A percentile compares a stretch with the other conserved stretches of the same genome.
These are phyloP conservation scores for Ceratocystis papillata DNA, from an alignment of 2,329 filamentous ascomycete genomes.

Conservation along the genomic window DNA sequence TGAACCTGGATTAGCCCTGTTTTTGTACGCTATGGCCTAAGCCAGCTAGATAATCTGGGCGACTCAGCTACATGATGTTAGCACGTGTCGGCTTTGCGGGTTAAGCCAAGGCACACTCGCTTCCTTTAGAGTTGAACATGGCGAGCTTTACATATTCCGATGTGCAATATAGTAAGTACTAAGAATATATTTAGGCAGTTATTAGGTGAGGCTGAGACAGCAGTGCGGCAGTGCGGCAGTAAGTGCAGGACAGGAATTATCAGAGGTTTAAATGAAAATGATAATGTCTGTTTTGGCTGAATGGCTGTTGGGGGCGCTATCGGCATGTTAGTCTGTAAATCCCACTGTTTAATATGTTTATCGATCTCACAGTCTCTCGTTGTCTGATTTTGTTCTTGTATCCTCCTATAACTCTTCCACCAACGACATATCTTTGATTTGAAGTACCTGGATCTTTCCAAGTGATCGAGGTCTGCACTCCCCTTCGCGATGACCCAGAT, in stretches of 20 bases:
- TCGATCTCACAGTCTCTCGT: background rate
- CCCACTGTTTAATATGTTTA: background rate
- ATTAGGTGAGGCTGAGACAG: background rate
- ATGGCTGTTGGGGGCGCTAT: background rate
- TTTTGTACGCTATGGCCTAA: background rate
- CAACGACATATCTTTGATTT: too few species aligned
- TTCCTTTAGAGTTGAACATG: background rate
- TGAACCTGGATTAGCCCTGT: background rate
- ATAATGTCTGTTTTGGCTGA: too few species aligned
- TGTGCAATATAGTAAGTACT: background rate
- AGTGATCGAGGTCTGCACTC: too few species aligned
- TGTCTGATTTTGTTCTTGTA: background rate
- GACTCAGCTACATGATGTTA: background rate
- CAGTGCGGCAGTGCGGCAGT: background rate
- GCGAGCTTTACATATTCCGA: background rate
- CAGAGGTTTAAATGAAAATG: too few species aligned
- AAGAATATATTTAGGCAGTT: background rate
- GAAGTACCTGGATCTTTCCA: too few species aligned
- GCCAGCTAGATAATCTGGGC: background rate
- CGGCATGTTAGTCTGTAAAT: too few species aligned
- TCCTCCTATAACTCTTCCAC: background rate
- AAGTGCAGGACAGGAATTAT: background rate
- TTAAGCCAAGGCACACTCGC: slow-evolving; percentile 2
- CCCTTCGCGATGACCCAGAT: background rate
- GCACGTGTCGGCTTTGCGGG: background rate